A percentile compares a stretch with the other conserved stretches of the same genome.
Evolutionary conservation across 352 stramenopile genomes (phyloP).

Genomic region (Plasmopara halstedii): DNA sequence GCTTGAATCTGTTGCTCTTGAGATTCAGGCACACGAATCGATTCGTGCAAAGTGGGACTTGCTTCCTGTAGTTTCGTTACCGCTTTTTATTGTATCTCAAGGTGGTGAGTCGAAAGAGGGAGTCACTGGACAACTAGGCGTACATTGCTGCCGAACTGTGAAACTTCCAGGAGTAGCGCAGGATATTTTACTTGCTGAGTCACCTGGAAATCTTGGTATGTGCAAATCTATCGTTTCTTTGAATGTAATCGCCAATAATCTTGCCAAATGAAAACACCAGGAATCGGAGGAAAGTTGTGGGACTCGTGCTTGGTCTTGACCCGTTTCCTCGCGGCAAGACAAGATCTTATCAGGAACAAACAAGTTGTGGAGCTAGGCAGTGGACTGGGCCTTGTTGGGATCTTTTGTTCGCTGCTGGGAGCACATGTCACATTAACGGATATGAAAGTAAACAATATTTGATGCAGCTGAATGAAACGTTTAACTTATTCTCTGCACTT

Average conservation of each 20-base stretch:
- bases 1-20: slow-evolving; percentile 26
- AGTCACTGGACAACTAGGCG: slow-evolving; percentile 29
- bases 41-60: slow-evolving; percentile 39
- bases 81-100: slow-evolving; percentile 27
- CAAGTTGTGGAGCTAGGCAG: slow-evolving; percentile 67
- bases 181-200: slow-evolving; percentile 68
- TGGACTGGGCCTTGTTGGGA: slow-evolving; percentile 63
- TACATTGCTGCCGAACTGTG: slow-evolving; percentile 67
- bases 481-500: slow-evolving; percentile 12
- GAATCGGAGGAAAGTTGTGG: slow-evolving; percentile 80
- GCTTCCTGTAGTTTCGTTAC: slow-evolving; percentile 61
- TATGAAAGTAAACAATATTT: slow-evolving; percentile 35
- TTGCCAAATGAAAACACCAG: slow-evolving; percentile 12
- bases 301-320: slow-evolving; percentile 75
- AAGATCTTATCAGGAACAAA: slow-evolving; percentile 32
- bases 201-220: slow-evolving; percentile 56
- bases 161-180: slow-evolving; percentile 35
- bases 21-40: slow-evolving; percentile 26
- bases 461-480: slow-evolving; percentile 6
- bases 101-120: slow-evolving; percentile 12
- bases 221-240: neutral
- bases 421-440: slow-evolving; percentile 61
- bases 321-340: slow-evolving; percentile 38
- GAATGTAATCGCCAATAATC: neutral
- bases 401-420: slow-evolving; percentile 61